phyloP scores from a whole-genome alignment of 306 rosid species.

The Quercus suber region DNA sequence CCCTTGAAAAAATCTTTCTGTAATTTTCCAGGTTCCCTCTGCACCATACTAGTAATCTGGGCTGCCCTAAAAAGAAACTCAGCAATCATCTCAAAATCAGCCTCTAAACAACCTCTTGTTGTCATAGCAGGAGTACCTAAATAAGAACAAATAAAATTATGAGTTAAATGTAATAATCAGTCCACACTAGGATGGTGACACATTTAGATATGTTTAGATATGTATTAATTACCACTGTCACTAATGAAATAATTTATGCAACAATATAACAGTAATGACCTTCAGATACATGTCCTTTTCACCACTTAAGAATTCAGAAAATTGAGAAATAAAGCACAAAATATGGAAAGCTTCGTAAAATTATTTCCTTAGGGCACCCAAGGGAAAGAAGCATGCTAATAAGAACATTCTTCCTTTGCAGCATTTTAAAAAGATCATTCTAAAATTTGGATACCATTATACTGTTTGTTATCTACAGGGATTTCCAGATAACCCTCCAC shows the following conservation, averaged over 20 bases:
- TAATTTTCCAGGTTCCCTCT: conserved; percentile 57
- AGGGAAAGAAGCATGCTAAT: neutral
- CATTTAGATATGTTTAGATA: neutral
- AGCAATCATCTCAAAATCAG: conserved; percentile 73
- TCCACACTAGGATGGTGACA: neutral
- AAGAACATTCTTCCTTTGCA: neutral
- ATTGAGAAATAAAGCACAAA: neutral
- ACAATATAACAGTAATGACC: no score
- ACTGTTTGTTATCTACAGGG: no score
- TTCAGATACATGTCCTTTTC: neutral
- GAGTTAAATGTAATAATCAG: neutral
- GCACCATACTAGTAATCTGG: conserved; percentile 56
- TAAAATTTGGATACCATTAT: neutral
- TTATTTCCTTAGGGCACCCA: neutral
- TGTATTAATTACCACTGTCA: neutral
- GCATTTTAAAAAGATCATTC: neutral
- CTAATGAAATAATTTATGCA: neutral
- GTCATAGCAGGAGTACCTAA: conserved; percentile 96
- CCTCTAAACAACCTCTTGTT: conserved; percentile 76
- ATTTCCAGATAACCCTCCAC: neutral
- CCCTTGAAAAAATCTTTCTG: conserved; percentile 59
- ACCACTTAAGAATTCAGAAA: neutral
- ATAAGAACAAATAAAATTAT: conserved; percentile 1
- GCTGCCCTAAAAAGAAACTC: conserved; percentile 73
- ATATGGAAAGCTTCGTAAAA: neutral